phyloP scores from a whole-genome alignment of 2,329 filamentous ascomycete species.

The Pyricularia grisea region DNA sequence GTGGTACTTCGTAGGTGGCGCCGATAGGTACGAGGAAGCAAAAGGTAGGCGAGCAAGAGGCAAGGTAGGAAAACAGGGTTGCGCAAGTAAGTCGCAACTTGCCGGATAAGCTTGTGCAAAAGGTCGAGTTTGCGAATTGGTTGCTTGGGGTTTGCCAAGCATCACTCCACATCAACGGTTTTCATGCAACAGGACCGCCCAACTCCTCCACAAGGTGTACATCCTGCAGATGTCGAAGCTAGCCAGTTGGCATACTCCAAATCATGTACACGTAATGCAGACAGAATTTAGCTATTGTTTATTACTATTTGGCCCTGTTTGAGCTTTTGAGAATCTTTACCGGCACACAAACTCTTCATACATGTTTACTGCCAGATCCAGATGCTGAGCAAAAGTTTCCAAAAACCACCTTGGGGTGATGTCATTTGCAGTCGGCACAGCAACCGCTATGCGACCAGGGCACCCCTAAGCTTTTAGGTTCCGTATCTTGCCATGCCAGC shows the following conservation, averaged over 20 bases:
- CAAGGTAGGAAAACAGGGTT: background rate
- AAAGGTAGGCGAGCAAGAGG: background rate
- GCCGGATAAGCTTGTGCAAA: background rate
- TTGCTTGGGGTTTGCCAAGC: background rate
- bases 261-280: too few relatives aligned
- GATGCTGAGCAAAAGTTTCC: background rate
- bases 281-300: too few relatives aligned
- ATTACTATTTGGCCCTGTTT: background rate
- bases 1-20: background rate
- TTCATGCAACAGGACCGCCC: background rate
- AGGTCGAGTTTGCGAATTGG: background rate
- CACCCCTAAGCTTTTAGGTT: background rate
- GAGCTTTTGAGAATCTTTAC: background rate
- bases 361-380: background rate
- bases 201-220: background rate
- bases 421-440: conserved; percentile 11
- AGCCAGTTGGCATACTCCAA: background rate
- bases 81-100: background rate
- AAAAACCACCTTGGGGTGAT: conserved; percentile 4
- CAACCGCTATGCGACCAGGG: conserved; percentile 5
- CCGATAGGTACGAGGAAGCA: background rate
- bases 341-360: background rate
- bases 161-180: background rate
- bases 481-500: background rate
- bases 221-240: background rate